A percentile compares a stretch with the other conserved stretches of the same genome.
Evolutionary conservation across 1,284 basidiomycete genomes (phyloP).

Genomic region (Apiotrichum mycotoxinovorans): DNA sequence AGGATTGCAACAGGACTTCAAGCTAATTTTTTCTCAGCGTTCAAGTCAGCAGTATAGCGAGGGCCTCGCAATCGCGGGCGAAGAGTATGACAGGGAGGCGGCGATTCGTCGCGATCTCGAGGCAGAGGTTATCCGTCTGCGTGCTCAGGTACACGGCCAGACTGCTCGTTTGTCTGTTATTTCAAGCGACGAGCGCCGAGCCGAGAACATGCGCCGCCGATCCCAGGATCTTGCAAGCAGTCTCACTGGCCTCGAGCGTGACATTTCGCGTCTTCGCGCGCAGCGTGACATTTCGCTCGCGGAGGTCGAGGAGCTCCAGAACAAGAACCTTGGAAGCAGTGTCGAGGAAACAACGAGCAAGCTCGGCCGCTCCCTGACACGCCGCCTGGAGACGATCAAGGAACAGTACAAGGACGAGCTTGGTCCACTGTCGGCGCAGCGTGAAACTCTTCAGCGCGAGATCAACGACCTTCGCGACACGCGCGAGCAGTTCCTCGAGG

Average conservation of each 20-base stretch:
- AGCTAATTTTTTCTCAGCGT: constrained; percentile 55
- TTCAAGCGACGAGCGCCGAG: constrained; percentile 69
- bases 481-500: constrained; percentile 81
- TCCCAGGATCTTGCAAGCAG: constrained; percentile 74
- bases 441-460: constrained; percentile 74
- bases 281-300: constrained; percentile 88
- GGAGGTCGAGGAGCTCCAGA: constrained; percentile 85
- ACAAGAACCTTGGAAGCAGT: constrained; percentile 13
- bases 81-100: constrained; percentile 88
- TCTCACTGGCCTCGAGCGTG: constrained; percentile 73
- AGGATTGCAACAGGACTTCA: background rate
- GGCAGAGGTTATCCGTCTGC: constrained; percentile 78
- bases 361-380: constrained; percentile 70
- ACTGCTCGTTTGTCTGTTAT: constrained; percentile 78
- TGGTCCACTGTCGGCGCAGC: constrained; percentile 73
- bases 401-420: constrained; percentile 82
- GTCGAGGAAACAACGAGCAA: constrained; percentile 39
- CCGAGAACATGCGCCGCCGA: constrained; percentile 72
- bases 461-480: constrained; percentile 81
- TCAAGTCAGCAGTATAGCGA: constrained; percentile 87
- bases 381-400: constrained; percentile 85
- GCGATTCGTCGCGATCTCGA: constrained; percentile 83
- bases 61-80: constrained; percentile 83
- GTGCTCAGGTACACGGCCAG: constrained; percentile 82
- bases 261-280: constrained; percentile 78